Conservation (phyloP, 2,329 filamentous ascomycete genomes). For the Amylocarpus encephaloides region DNA sequence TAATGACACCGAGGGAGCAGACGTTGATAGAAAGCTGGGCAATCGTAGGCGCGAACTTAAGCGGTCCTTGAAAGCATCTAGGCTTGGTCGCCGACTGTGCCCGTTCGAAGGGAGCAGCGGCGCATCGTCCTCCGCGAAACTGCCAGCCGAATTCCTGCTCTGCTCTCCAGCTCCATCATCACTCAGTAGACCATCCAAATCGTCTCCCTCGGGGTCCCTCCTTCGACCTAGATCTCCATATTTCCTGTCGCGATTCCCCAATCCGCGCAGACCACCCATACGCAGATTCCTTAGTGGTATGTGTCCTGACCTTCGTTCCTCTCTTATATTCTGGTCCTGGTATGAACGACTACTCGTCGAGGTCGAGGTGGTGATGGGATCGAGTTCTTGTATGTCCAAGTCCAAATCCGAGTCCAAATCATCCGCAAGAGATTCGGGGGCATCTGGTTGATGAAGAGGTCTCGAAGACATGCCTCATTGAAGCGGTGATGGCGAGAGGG, state of each 20-base stretch:
- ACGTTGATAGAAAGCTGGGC: conserved; percentile 57
- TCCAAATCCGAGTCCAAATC: conserved; percentile 74
- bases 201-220: conserved; percentile 54
- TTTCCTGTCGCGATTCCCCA: conserved; percentile 43
- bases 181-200: conserved; percentile 60
- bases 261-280: conserved; percentile 56
- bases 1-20: conserved; percentile 9
- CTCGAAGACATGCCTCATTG: conserved; percentile 35
- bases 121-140: conserved; percentile 62
- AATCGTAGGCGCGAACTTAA: conserved; percentile 53
- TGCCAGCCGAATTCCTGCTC: conserved; percentile 53
- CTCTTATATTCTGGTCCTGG: conserved; percentile 25
- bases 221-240: conserved; percentile 56
- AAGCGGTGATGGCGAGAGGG: conserved; percentile 22
- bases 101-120: conserved; percentile 54
- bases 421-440: conserved; percentile 55
- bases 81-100: conserved; percentile 30
- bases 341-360: conserved; percentile 22
- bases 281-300: conserved; percentile 69
- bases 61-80: conserved; percentile 37
- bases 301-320: conserved; percentile 29
- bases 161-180: conserved; percentile 46
- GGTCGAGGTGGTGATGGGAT: conserved; percentile 42
- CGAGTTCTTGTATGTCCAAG: conserved; percentile 73
- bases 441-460: conserved; percentile 30